Conservation (phyloP, 1,139 yeast species). For the Candida anutae region DNA sequence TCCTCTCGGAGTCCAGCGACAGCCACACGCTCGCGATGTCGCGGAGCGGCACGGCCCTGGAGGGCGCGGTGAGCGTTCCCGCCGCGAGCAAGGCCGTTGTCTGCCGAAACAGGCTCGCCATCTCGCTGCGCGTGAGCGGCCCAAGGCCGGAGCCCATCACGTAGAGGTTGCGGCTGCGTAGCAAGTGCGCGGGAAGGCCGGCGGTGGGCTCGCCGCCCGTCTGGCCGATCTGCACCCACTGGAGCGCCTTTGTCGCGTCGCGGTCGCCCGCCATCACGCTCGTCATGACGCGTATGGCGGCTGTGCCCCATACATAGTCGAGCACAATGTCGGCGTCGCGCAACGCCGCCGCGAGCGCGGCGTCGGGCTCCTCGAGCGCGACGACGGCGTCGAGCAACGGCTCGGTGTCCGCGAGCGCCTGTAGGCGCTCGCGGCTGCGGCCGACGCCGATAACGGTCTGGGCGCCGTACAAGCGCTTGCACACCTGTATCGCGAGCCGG, state of each 20-base stretch:
- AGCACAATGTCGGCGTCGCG: constrained; percentile 8
- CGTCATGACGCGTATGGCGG: constrained; percentile 6
- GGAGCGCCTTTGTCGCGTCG: constrained; percentile 5
- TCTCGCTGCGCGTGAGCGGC: constrained; percentile 6
- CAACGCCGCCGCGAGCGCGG: constrained; percentile 2
- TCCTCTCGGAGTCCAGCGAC: too few species aligned
- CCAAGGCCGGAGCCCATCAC: constrained; percentile 17
- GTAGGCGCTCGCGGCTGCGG: constrained; percentile 5
- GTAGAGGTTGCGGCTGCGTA: constrained; percentile 13
- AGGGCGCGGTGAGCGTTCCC: constrained; percentile 4
- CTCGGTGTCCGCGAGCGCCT: constrained; percentile 4
- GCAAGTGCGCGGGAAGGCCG: constrained; percentile 7
- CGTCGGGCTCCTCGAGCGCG: constrained; percentile 4
- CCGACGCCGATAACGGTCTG: constrained; percentile 10
- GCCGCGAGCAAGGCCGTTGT: constrained; percentile 4
- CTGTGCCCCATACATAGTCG: constrained; percentile 9
- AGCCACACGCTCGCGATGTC: constrained; percentile 7
- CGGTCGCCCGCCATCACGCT: constrained; percentile 3
- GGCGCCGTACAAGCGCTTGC: constrained; percentile 9
- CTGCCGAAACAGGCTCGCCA: constrained; percentile 3
- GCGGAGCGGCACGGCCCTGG: constrained; percentile 4
- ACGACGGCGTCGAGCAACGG: constrained; percentile 7
- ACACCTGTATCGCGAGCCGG: constrained; percentile 11
- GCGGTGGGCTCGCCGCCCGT: constrained; percentile 10
- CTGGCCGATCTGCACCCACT: constrained; percentile 15